Evolutionary conservation across 495 filamentous ascomycete genomes (phyloP), one percentile per base, ranked within the genome.

Genomic region (Margaritispora aquatica): DNA sequence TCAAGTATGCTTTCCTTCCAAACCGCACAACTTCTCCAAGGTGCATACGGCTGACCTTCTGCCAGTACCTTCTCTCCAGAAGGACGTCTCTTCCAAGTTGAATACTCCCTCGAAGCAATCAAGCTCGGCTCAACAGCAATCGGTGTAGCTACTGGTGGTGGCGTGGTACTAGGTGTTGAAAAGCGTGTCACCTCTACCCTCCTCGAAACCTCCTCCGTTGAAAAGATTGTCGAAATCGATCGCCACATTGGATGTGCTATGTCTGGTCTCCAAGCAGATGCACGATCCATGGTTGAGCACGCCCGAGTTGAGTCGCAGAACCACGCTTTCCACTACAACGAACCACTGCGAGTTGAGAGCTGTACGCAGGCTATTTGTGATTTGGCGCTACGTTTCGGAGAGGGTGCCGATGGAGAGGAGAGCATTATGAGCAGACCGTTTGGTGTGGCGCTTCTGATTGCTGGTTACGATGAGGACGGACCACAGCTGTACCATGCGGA

Each of bases 51-150:
- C 36, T 38, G 54, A 63, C 17, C 8, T 48, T 53, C 26, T 54
- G 54, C 38, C 72, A 97, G 92, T 83, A 98, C 94, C 83, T 98
- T 98, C 88, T 98, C 94, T 65, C 94, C 94, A 51, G 94, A 98
- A 83, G 94, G 94, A 68, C 94, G 94, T 78, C 88, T 98, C 74
- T 98, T 98, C 85, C 94, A 98, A 82, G 94, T 98, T 77, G 94
- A 98, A 88, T 98, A 98, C 84, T 97, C 95, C 58, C 88, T 98
- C 63, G 94, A 98, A 84, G 94, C 94, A 73, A 98, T 98, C 84
- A 98, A 98, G 77, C 90, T 97, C 67, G 94, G 94, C 68, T 94
- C 89, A 57, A 98, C 94, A 60, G 94, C 94, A 66, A 98, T 98
- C 78, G 94, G 94, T 69, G 91, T 98, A 62, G 90, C 94, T 63